A percentile compares a stretch with the other conserved stretches of the same genome.
These are phyloP conservation scores for Spiromastix sp. DNA, from an alignment of 2,329 filamentous ascomycete genomes.

Conservation along the genomic window DNA sequence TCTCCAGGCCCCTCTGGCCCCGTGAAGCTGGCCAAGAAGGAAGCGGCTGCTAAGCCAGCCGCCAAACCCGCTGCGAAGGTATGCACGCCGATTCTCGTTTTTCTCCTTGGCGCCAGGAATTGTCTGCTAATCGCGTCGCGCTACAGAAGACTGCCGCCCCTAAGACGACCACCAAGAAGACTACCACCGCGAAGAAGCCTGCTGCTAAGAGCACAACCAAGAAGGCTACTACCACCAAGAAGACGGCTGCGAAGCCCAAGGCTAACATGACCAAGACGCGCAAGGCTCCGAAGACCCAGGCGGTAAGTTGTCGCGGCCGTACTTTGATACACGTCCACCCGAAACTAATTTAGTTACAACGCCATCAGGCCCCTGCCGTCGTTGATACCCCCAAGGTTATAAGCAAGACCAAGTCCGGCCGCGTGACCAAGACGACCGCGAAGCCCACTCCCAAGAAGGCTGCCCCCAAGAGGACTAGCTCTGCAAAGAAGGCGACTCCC, in stretches of 20 bases:
- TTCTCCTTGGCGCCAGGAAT: background rate
- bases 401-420: conserved; percentile 76
- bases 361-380: conserved; percentile 49
- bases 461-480: conserved; percentile 33
- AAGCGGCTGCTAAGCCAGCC: conserved; percentile 33
- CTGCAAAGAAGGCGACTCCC: conserved; percentile 32
- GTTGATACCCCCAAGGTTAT: conserved; percentile 60
- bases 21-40: conserved; percentile 86
- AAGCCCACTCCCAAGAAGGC: conserved; percentile 35
- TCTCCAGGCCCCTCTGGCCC: conserved; percentile 66
- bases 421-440: conserved; percentile 60
- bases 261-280: conserved; percentile 45
- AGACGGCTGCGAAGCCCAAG: conserved; percentile 42
- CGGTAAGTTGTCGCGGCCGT: no score
- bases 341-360: no score
- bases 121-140: conserved; percentile 22
- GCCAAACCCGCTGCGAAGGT: conserved; percentile 25
- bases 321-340: conserved; percentile 13
- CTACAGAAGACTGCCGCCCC: conserved; percentile 22
- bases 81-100: conserved; percentile 7
- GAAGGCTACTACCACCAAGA: conserved; percentile 37
- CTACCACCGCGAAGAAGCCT: conserved; percentile 19
- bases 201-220: conserved; percentile 39
- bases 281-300: conserved; percentile 39
- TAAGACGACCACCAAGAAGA: conserved; percentile 20